Percentiles rank a stretch among this genome's conserved stretches.
Evolutionary conservation across 73 alveolate genomes (phyloP).

Genomic region (Uronychia binucleata): DNA sequence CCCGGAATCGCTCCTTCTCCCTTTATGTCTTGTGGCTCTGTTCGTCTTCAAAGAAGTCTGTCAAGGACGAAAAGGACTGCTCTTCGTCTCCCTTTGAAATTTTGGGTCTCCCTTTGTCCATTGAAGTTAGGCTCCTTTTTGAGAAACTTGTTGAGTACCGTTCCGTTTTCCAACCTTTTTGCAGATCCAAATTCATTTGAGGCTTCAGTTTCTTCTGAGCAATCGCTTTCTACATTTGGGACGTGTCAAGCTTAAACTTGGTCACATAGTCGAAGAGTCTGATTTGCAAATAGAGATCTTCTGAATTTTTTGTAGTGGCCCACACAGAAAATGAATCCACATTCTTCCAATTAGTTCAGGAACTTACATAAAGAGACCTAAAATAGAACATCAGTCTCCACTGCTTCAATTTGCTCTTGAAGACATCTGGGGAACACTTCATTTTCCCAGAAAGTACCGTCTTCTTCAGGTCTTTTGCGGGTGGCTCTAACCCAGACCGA

Average conservation of each 20-base stretch:
- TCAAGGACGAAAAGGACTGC: background rate
- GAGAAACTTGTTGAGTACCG: background rate
- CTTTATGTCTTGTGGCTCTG: background rate
- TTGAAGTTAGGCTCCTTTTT: background rate
- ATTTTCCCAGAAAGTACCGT: background rate
- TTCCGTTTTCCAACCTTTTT: too few species aligned
- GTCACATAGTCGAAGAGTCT: constrained; percentile 14
- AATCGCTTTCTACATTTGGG: background rate
- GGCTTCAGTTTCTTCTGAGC: background rate
- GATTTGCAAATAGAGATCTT: constrained; percentile 7
- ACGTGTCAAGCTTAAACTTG: background rate
- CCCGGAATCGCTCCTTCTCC: constrained; percentile 4
- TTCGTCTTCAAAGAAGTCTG: background rate
- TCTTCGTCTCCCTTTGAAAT: background rate
- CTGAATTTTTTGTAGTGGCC: background rate
- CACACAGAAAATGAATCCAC: background rate
- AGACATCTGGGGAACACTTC: background rate
- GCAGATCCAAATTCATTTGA: too few species aligned
- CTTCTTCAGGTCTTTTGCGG: background rate
- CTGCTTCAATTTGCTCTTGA: constrained; percentile 11
- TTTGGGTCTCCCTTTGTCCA: too few species aligned
- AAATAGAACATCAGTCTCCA: constrained; percentile 31
- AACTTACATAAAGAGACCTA: background rate
- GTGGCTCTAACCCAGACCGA: background rate
- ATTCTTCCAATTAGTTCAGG: background rate